phyloP scores from a whole-genome alignment of 768 basidiomycete genomes.

The Mycena crocata region DNA sequence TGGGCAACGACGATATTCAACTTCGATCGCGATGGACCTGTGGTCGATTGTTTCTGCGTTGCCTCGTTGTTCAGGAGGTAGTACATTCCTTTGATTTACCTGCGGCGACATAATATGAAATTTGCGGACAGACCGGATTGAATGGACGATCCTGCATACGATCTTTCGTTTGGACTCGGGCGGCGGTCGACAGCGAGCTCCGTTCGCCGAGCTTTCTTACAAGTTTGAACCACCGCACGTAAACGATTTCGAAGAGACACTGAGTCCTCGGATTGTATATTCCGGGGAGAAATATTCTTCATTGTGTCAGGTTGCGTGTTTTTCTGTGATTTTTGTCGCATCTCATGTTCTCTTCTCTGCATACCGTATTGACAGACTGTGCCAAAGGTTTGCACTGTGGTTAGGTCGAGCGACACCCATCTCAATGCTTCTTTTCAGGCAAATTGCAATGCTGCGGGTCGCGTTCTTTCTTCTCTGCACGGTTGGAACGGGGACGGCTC shows the following conservation, averaged over 20 bases:
- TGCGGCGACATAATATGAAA: neutral
- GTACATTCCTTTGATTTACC: conserved; percentile 16
- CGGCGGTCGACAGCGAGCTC: no score
- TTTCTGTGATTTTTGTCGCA: no score
- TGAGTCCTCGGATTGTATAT: no score
- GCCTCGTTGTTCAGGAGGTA: neutral
- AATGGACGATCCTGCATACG: conserved; percentile 5
- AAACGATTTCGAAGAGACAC: no score
- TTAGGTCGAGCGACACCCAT: no score
- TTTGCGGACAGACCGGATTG: neutral
- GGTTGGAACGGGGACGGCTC: neutral
- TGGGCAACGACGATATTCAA: neutral
- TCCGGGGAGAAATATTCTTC: no score
- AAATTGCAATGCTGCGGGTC: no score
- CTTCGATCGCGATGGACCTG: conserved; percentile 3
- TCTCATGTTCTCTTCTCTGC: no score
- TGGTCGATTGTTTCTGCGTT: neutral
- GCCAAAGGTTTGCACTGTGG: no score
- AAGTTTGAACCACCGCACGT: neutral
- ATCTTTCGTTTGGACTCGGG: neutral
- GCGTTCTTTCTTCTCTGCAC: neutral
- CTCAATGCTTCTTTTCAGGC: no score
- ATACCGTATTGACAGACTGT: no score
- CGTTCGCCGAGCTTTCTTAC: conserved; percentile 1
- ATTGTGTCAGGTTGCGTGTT: neutral